Conservation (phyloP, 2,329 filamentous ascomycete species). For the Aureobasidium lini region DNA sequence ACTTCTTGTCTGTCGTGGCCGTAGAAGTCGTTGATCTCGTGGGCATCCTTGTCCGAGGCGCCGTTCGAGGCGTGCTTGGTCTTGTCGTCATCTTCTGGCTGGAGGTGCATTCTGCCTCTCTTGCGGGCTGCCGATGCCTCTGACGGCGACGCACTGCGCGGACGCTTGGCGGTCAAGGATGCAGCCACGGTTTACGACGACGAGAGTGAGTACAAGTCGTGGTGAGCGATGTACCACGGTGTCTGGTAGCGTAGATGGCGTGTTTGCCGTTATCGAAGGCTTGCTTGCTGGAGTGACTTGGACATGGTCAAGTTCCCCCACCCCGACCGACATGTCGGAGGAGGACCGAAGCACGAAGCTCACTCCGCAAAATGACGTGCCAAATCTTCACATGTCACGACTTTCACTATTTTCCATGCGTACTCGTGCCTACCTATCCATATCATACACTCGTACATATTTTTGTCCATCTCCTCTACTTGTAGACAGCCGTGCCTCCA, state of each 20-base stretch:
- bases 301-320: background rate
- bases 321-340: background rate
- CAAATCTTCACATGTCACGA: background rate
- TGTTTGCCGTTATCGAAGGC: background rate
- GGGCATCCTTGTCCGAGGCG: slow-evolving; percentile 17
- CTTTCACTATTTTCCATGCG: background rate
- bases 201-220: background rate
- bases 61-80: background rate
- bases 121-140: slow-evolving; percentile 2
- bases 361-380: background rate
- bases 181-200: slow-evolving; percentile 4
- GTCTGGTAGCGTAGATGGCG: background rate
- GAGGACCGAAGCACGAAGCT: slow-evolving; percentile 1
- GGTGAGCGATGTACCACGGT: background rate
- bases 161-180: slow-evolving; percentile 9
- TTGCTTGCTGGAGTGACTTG: too few species aligned
- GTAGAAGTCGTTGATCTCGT: slow-evolving; percentile 47
- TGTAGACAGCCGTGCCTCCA: background rate
- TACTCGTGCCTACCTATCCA: background rate
- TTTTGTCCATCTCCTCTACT: background rate
- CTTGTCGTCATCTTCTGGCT: background rate
- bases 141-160: slow-evolving; percentile 13
- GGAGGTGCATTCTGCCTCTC: slow-evolving; percentile 12
- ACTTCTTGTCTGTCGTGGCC: slow-evolving; percentile 91
- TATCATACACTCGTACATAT: too few species aligned